A percentile compares a stretch with the other conserved stretches of the same genome.
These are phyloP conservation scores for Solanum medicagineum DNA, from an alignment of 257 asterid species.

Conservation along the genomic window DNA sequence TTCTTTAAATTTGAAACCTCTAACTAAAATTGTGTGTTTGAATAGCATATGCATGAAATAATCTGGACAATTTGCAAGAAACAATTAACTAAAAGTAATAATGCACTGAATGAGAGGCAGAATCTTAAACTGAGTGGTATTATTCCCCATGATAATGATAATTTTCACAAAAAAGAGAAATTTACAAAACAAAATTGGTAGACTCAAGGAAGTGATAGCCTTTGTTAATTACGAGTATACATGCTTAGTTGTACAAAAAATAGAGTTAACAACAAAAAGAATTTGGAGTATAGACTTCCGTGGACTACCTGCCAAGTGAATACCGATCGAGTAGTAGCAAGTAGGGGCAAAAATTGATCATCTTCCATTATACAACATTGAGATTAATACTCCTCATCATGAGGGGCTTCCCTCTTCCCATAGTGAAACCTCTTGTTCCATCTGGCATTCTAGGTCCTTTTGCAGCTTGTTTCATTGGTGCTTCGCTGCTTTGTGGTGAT, in stretches of 20 bases:
- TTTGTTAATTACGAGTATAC: not conserved
- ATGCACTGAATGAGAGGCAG: not conserved
- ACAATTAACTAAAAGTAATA: too few relatives aligned
- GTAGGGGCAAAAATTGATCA: not conserved
- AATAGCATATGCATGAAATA: too few relatives aligned
- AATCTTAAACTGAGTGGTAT: not conserved
- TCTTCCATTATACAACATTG: not conserved
- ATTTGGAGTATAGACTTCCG: not conserved
- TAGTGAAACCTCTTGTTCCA: conserved; percentile 86
- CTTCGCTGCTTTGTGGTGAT: conserved; percentile 29
- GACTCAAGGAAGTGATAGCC: not conserved
- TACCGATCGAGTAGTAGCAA: not conserved
- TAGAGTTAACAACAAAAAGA: not conserved
- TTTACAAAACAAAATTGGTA: not conserved
- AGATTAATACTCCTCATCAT: not conserved
- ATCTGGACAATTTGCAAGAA: too few relatives aligned
- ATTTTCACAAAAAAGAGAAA: not conserved
- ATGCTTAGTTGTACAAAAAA: not conserved
- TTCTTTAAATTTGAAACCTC: too few relatives aligned
- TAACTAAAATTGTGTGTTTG: too few relatives aligned
- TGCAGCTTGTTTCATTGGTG: conserved; percentile 13
- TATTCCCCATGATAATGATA: not conserved
- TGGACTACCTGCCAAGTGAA: not conserved
- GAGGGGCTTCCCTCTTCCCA: conserved; percentile 89
- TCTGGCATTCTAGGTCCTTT: conserved; percentile 98